Conservation (phyloP, 1,284 basidiomycete genomes). For the Ustilago cynodontis region DNA sequence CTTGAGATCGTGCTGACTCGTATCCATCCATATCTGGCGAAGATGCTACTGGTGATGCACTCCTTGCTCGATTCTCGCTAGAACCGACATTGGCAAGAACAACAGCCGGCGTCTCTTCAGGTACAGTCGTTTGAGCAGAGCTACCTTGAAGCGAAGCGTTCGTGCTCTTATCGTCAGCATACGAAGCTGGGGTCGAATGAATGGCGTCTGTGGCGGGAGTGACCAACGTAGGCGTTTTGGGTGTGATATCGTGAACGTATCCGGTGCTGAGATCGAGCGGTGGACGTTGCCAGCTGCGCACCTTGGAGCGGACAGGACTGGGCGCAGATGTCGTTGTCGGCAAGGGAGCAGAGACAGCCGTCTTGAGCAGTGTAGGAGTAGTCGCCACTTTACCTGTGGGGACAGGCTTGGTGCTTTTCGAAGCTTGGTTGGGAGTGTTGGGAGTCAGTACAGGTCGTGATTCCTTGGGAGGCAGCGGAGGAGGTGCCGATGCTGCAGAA, state of each 20-base stretch:
- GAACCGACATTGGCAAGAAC: too few species aligned
- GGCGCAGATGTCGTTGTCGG: constrained; percentile 8
- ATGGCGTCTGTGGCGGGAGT: constrained; percentile 18
- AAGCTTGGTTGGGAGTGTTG: neutral
- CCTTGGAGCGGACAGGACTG: constrained; percentile 34
- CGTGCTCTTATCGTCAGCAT: constrained; percentile 35
- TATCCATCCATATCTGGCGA: constrained; percentile 52
- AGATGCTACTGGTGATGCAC: constrained; percentile 13
- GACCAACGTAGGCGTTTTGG: constrained; percentile 40
- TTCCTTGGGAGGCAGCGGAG: constrained; percentile 58
- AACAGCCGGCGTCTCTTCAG: neutral
- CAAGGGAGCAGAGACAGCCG: constrained; percentile 1
- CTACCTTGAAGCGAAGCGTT: neutral
- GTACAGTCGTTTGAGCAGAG: neutral
- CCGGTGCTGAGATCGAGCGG: constrained; percentile 39
- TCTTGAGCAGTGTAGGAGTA: neutral
- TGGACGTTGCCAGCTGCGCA: constrained; percentile 46
- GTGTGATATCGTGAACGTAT: constrained; percentile 36
- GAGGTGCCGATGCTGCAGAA: constrained; percentile 31
- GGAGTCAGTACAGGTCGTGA: neutral
- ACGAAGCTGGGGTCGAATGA: constrained; percentile 41
- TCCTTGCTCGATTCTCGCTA: constrained; percentile 6
- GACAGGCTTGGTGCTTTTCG: constrained; percentile 4
- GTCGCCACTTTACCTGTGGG: neutral
- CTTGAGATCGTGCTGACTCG: constrained; percentile 47